phyloP scores from a whole-genome alignment of 2,329 filamentous ascomycete genomes.

The Leptosphaerulina australis region DNA sequence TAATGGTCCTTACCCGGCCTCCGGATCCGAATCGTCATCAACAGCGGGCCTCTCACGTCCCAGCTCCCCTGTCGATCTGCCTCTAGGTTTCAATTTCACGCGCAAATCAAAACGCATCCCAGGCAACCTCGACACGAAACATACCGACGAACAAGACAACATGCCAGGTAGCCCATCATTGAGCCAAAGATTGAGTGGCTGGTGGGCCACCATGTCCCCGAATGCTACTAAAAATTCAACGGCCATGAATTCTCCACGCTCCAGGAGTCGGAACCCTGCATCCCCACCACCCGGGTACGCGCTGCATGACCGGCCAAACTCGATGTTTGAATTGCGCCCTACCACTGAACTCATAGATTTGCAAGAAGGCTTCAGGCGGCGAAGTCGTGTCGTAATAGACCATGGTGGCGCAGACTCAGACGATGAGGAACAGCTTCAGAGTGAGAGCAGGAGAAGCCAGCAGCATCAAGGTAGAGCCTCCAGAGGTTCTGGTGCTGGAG shows the following conservation, averaged over 20 bases:
- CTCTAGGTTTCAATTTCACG: conserved; percentile 39
- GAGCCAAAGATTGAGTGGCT: conserved; percentile 41
- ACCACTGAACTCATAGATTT: conserved; percentile 31
- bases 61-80: conserved; percentile 36
- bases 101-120: conserved; percentile 26
- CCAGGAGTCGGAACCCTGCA: conserved; percentile 9
- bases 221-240: conserved; percentile 16
- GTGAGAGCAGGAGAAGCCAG: conserved; percentile 5
- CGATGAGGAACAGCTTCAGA: conserved; percentile 3
- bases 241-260: conserved; percentile 9
- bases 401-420: conserved; percentile 30
- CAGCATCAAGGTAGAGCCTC: conserved; percentile 16
- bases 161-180: conserved; percentile 39
- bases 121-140: conserved; percentile 11
- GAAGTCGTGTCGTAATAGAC: conserved; percentile 56
- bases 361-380: conserved; percentile 44
- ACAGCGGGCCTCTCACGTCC: conserved; percentile 37
- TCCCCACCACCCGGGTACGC: conserved; percentile 21
- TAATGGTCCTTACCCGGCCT: conserved; percentile 28
- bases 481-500: conserved; percentile 18
- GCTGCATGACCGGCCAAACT: conserved; percentile 38
- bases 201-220: conserved; percentile 45
- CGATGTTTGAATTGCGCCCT: conserved; percentile 47
- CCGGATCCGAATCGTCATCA: too few species aligned
- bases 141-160: not conserved